These are phyloP conservation scores for Royoungia palumana DNA, from an alignment of 768 basidiomycete species.

Conservation along the genomic window DNA sequence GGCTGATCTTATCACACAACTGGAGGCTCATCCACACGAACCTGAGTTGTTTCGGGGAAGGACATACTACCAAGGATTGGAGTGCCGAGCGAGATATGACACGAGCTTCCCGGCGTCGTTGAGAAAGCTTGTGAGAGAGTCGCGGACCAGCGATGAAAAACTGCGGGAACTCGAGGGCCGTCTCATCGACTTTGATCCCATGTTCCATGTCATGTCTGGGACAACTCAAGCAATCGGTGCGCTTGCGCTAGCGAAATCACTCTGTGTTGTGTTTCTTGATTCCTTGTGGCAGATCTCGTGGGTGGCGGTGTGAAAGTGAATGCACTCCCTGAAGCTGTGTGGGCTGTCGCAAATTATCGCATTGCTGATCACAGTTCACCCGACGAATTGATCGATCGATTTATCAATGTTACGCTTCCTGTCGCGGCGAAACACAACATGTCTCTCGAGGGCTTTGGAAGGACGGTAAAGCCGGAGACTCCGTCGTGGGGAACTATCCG, in stretches of 20 bases:
- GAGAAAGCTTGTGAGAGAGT: constrained; percentile 21
- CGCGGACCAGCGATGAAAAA: constrained; percentile 20
- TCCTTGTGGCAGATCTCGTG: constrained; percentile 38
- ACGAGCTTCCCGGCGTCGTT: constrained; percentile 28
- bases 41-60: constrained; percentile 28
- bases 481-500: constrained; percentile 36
- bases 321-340: constrained; percentile 43
- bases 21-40: constrained; percentile 44
- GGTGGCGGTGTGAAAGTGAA: constrained; percentile 44
- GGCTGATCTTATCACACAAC: constrained; percentile 41
- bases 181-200: constrained; percentile 22
- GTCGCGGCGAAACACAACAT: constrained; percentile 37
- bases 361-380: constrained; percentile 32
- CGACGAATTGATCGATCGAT: constrained; percentile 11
- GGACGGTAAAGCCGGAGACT: constrained; percentile 19
- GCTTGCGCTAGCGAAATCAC: constrained; percentile 1
- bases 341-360: constrained; percentile 34
- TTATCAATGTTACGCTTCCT: constrained; percentile 4
- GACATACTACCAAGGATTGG: constrained; percentile 32
- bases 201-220: constrained; percentile 17
- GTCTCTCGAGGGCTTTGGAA: constrained; percentile 41
- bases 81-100: constrained; percentile 42
- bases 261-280: constrained; percentile 16
- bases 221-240: constrained; percentile 30
- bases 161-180: constrained; percentile 10